These are phyloP conservation scores for Acrocalymma vagum DNA, from an alignment of 2,329 filamentous ascomycete genomes.

Conservation along the genomic window DNA sequence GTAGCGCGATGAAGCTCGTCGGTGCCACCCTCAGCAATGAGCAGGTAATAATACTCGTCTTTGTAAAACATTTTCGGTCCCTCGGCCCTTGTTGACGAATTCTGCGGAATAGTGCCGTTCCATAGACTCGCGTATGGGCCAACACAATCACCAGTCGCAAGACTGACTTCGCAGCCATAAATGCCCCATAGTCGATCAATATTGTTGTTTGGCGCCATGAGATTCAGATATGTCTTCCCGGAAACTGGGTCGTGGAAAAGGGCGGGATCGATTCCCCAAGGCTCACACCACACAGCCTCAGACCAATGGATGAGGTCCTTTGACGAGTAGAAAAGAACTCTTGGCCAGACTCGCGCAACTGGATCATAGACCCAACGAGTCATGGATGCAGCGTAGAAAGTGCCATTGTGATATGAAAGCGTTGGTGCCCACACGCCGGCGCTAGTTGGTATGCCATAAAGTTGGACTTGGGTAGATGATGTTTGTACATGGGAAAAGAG, in stretches of 20 bases:
- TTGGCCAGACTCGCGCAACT: not conserved
- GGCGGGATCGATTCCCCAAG: slow-evolving; percentile 2
- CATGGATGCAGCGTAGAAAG: slow-evolving; percentile 29
- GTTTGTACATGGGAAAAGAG: slow-evolving; percentile 49
- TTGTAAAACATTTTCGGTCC: slow-evolving; percentile 44
- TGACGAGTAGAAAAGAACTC: slow-evolving; percentile 1
- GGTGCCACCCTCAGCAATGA: slow-evolving; percentile 44
- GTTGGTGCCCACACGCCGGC: slow-evolving; percentile 32
- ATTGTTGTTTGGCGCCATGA: slow-evolving; percentile 3
- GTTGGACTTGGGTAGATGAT: slow-evolving; percentile 46
- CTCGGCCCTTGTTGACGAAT: slow-evolving; percentile 33
- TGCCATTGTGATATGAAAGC: slow-evolving; percentile 22
- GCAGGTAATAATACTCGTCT: slow-evolving; percentile 34
- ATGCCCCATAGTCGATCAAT: slow-evolving; percentile 1
- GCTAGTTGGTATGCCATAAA: slow-evolving; percentile 32
- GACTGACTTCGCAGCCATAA: not conserved
- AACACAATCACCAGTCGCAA: not conserved
- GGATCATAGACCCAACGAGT: slow-evolving; percentile 20
- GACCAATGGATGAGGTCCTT: slow-evolving; percentile 1
- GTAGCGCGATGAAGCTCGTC: slow-evolving; percentile 34
- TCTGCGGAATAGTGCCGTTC: no score
- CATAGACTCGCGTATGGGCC: not conserved
- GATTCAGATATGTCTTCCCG: slow-evolving; percentile 1
- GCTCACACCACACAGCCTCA: slow-evolving; percentile 1
- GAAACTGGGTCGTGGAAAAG: slow-evolving; percentile 1